These are phyloP conservation scores for Vitis rupestris DNA, from an alignment of 164 flowering plant genomes.

Conservation along the genomic window DNA sequence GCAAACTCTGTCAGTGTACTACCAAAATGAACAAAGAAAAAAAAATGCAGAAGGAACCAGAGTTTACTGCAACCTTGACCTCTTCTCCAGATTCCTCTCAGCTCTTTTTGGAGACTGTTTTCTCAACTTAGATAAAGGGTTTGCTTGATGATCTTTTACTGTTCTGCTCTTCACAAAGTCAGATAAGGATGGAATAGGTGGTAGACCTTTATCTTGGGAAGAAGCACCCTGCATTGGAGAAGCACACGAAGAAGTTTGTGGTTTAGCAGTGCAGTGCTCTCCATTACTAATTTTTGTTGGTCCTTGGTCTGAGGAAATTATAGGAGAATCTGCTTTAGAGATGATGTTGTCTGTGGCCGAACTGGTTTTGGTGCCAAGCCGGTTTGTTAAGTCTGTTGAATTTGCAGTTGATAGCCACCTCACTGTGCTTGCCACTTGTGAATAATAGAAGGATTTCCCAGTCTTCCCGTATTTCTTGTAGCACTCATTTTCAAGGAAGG, in stretches of 20 bases:
- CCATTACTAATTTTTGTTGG: conserved; percentile 11
- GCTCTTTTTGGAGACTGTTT: conserved; percentile 17
- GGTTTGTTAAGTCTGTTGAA: conserved; percentile 35
- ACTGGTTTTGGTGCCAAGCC: conserved; percentile 29
- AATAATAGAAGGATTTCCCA: conserved; percentile 80
- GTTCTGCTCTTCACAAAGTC: conserved; percentile 52
- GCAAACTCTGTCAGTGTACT: too few relatives aligned
- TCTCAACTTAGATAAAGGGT: conserved; percentile 16
- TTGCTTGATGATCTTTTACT: conserved; percentile 14
- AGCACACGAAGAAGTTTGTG: conserved; percentile 12
- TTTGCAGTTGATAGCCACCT: conserved; percentile 72
- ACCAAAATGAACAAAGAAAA: neutral
- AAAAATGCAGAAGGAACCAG: neutral
- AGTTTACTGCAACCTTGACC: conserved; percentile 35
- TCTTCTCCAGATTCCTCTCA: conserved; percentile 39
- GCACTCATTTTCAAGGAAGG: conserved; percentile 71
- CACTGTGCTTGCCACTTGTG: conserved; percentile 71
- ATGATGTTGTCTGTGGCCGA: conserved; percentile 6
- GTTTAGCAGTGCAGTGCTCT: conserved; percentile 4
- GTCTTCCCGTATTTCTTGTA: conserved; percentile 64
- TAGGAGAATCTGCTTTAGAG: conserved; percentile 8
- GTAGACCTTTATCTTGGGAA: conserved; percentile 26
- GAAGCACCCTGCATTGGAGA: conserved; percentile 12
- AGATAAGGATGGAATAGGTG: conserved; percentile 64
- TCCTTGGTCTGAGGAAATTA: conserved; percentile 15